Evolutionary conservation across 1,139 yeast genomes (phyloP).

Genomic region (Kurtzmaniella natalensis): DNA sequence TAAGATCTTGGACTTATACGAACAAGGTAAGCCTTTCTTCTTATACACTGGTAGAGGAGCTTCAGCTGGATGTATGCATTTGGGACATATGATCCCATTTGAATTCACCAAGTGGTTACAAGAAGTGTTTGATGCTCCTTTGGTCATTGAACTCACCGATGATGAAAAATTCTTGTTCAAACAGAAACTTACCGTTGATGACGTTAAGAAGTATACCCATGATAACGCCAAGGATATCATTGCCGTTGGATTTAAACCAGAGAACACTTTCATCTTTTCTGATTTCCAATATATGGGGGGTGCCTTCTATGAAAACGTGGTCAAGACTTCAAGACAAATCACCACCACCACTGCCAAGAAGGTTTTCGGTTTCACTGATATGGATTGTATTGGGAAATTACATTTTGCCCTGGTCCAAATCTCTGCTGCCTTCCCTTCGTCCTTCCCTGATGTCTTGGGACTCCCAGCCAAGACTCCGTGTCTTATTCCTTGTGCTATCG

Average conservation of each 20-base stretch:
- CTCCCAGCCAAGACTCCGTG: slow-evolving; percentile 86
- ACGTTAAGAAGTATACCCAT: slow-evolving; percentile 72
- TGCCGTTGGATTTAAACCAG: slow-evolving; percentile 91
- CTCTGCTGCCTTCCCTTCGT: slow-evolving; percentile 91
- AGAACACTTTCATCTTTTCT: slow-evolving; percentile 90
- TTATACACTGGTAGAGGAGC: slow-evolving; percentile 99
- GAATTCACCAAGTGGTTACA: slow-evolving; percentile 96
- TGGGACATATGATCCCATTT: slow-evolving; percentile 97
- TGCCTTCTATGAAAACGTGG: slow-evolving; percentile 90
- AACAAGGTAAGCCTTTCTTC: slow-evolving; percentile 92
- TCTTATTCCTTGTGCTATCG: slow-evolving; percentile 98
- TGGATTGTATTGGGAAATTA: slow-evolving; percentile 89
- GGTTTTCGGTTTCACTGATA: slow-evolving; percentile 95
- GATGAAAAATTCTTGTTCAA: slow-evolving; percentile 97
- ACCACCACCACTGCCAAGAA: slow-evolving; percentile 95
- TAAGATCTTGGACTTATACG: slow-evolving; percentile 80
- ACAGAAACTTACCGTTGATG: slow-evolving; percentile 81
- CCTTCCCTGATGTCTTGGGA: slow-evolving; percentile 91
- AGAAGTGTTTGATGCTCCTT: slow-evolving; percentile 95
- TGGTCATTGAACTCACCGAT: slow-evolving; percentile 92
- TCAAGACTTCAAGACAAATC: slow-evolving; percentile 89
- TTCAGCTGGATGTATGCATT: slow-evolving; percentile 88
- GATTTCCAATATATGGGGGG: slow-evolving; percentile 93
- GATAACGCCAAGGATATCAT: slow-evolving; percentile 92
- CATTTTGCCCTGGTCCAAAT: slow-evolving; percentile 97